Base-by-base conservation (phyloP, 257 asterid species). In the Jaltomata sinuosa region DNA sequence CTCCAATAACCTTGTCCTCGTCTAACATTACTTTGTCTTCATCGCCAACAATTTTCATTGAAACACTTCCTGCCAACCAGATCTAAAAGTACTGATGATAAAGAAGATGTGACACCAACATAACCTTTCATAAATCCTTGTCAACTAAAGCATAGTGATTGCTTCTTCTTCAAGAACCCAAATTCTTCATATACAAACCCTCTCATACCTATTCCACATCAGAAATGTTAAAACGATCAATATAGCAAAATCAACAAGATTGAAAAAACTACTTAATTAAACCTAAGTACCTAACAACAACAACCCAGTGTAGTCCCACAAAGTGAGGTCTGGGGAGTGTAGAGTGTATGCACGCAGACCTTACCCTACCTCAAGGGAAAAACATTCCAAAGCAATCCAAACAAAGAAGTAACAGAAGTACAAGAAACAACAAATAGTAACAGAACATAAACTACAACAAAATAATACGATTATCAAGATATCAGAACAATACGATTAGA, bases 41-140 rank as follows among this genome's bases (percentile, higher is more conserved):
- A 52, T 85, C 86, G 78, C 83, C 92, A 87, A 86, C 90, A 61
- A 84, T 86, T 85, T 86, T 89, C 98, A 92, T 94, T 27, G 91
- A 87, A 87, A 81, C 53, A 81, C 91, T 83, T 85, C 94, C 93
- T 88, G 89, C 82, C 84, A 83, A 86, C 88, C 89, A 92, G 89
- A 91, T 88, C 55, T 88, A 88, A 87, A 89, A 87, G 80, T 82
- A 87, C 84, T 80, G 85, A 83, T 69, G 88, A 85, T 83, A 90
- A 90, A 92, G 88, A 81, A 89, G 29, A 76, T 38, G 79, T 83
- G 47, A 82, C 71, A 83, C 81, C 85, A 78, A 84, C 45, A 86
- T 84, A 90, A 79, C 85, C 88, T 87, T 87, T 82, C 89, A 87
- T 82, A 87, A 85, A 84, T 85, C 89, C 88, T 91, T 87, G 86